phyloP scores from a whole-genome alignment of 805 yeast genomes.

The Candida ponderosae region DNA sequence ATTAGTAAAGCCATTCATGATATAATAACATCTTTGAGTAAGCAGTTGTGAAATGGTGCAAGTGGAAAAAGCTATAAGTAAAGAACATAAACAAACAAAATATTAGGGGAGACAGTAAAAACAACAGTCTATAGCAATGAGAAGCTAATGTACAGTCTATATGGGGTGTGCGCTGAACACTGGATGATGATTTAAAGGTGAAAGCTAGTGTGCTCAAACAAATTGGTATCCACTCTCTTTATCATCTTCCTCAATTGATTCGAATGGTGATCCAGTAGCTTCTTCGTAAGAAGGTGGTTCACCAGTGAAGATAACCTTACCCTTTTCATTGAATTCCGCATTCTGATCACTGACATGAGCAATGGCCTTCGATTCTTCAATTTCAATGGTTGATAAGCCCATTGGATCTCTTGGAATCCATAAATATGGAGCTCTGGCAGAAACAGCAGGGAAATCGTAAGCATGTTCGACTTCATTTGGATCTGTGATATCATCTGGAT shows the following conservation, averaged over 20 bases:
- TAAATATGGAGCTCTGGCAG: constrained; percentile 60
- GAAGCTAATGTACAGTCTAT: too few species aligned
- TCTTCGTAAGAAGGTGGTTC: constrained; percentile 37
- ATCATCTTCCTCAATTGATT: not conserved
- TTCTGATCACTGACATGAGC: constrained; percentile 63
- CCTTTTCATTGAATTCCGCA: constrained; percentile 48
- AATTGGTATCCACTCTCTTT: not conserved
- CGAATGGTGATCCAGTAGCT: not conserved
- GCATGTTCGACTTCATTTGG: constrained; percentile 46
- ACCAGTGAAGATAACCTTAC: constrained; percentile 39
- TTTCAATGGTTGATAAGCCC: constrained; percentile 65
- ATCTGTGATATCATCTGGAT: constrained; percentile 30
- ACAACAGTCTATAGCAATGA: too few species aligned
- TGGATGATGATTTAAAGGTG: too few species aligned
- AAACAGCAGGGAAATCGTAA: constrained; percentile 68
- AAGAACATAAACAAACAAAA: too few species aligned
- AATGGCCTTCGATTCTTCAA: constrained; percentile 44
- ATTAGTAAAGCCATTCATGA: too few species aligned
- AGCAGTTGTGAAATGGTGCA: too few species aligned
- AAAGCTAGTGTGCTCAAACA: too few species aligned
- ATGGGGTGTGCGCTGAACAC: too few species aligned
- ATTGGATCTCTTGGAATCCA: constrained; percentile 91
- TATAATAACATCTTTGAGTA: too few species aligned
- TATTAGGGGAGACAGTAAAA: too few species aligned
- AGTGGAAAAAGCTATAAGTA: too few species aligned